Evolutionary conservation across 2,329 filamentous ascomycete species (phyloP).

Genomic region (Beauveria rudraprayagi): DNA sequence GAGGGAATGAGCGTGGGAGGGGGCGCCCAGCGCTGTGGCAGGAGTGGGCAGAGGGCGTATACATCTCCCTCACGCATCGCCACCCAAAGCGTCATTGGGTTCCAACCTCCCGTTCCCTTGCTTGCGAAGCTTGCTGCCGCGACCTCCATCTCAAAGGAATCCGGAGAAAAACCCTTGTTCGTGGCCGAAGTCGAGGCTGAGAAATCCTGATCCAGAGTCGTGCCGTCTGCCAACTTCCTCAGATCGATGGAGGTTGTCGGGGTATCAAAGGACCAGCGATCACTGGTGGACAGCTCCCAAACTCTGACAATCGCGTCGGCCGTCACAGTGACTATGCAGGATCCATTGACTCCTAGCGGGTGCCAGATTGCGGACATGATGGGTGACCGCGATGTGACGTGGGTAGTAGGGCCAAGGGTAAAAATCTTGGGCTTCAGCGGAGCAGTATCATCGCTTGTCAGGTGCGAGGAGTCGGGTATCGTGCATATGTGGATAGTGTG

Average conservation of each 20-base stretch:
- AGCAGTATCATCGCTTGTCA: conserved; percentile 58
- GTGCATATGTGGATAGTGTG: conserved; percentile 83
- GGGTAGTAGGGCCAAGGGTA: conserved; percentile 85
- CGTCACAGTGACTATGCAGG: conserved; percentile 80
- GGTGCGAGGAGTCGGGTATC: conserved; percentile 72
- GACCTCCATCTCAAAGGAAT: conserved; percentile 88
- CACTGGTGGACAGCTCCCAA: conserved; percentile 80
- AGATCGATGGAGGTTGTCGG: conserved; percentile 80
- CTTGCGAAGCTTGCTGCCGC: conserved; percentile 74
- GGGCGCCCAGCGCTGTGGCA: conserved; percentile 80
- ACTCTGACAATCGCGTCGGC: conserved; percentile 79
- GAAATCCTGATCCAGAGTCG: conserved; percentile 75
- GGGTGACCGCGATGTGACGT: conserved; percentile 77
- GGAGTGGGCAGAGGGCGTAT: conserved; percentile 83
- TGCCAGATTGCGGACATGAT: conserved; percentile 86
- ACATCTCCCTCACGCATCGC: conserved; percentile 93
- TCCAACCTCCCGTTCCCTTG: conserved; percentile 71
- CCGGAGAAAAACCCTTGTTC: conserved; percentile 78
- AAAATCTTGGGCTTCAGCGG: conserved; percentile 77
- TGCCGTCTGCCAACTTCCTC: conserved; percentile 80
- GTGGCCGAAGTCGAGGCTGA: conserved; percentile 64
- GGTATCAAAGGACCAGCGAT: conserved; percentile 80
- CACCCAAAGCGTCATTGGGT: conserved; percentile 91
- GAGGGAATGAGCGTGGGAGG: conserved; percentile 71
- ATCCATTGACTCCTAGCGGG: conserved; percentile 74